These are phyloP conservation scores for Margaritispora aquatica DNA, from an alignment of 495 filamentous ascomycete species.

Conservation along the genomic window DNA sequence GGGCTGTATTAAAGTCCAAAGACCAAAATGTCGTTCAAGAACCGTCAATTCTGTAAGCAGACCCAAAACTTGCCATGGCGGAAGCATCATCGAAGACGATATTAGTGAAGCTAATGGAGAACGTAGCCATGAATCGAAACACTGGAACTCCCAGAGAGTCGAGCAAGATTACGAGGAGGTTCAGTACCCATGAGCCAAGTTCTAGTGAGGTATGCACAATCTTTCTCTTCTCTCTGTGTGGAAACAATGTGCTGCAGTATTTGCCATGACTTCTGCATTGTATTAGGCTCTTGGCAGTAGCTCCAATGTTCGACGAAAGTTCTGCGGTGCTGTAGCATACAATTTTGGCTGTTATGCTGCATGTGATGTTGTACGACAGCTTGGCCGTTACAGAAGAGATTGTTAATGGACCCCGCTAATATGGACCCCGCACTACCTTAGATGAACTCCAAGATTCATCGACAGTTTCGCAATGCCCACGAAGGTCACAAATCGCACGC, in stretches of 20 bases:
- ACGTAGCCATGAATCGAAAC: constrained; percentile 42
- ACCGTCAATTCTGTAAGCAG: constrained; percentile 40
- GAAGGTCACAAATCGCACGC: constrained; percentile 86
- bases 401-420: background rate
- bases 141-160: constrained; percentile 42
- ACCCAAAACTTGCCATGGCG: background rate
- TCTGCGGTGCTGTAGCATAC: background rate
- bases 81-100: background rate
- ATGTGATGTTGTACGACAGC: background rate
- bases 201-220: constrained; percentile 29
- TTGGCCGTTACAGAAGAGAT: background rate
- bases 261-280: background rate
- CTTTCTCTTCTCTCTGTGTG: too few species aligned
- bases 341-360: background rate
- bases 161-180: constrained; percentile 32
- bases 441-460: constrained; percentile 66
- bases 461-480: constrained; percentile 78
- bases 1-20: too few species aligned
- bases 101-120: background rate
- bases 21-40: constrained; percentile 34
- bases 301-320: background rate
- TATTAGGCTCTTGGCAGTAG: background rate
- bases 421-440: too few species aligned
- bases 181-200: constrained; percentile 45
- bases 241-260: too few species aligned